phyloP scores from a whole-genome alignment of 129 eudicot genomes.

The Cynara cardunculus region DNA sequence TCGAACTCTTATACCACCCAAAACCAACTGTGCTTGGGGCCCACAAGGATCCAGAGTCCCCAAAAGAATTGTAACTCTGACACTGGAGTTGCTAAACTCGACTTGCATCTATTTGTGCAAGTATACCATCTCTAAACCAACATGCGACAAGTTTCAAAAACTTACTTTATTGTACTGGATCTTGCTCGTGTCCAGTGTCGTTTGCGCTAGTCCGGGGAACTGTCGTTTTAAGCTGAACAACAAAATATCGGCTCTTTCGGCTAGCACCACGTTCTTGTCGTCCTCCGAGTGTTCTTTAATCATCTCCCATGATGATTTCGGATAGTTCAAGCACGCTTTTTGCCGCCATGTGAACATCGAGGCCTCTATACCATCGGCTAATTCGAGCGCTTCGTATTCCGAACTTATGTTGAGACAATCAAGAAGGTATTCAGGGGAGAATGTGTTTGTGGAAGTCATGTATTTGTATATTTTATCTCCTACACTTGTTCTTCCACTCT shows the following conservation, averaged over 20 bases:
- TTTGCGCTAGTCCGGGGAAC: constrained; percentile 87
- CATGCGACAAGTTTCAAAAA: not conserved
- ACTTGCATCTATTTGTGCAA: too few relatives aligned
- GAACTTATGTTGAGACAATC: constrained; percentile 60
- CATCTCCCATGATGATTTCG: constrained; percentile 75
- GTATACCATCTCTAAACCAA: not conserved
- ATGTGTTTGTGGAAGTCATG: constrained; percentile 51
- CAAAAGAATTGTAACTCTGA: too few relatives aligned
- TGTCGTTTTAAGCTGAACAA: constrained; percentile 70
- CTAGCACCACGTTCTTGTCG: constrained; percentile 73
- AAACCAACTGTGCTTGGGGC: too few relatives aligned
- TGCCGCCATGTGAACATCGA: constrained; percentile 81
- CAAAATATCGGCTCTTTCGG: constrained; percentile 70
- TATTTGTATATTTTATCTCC: constrained; percentile 72
- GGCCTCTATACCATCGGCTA: constrained; percentile 89
- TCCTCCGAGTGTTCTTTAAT: constrained; percentile 58
- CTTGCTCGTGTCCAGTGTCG: constrained; percentile 87
- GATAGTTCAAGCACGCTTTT: constrained; percentile 52
- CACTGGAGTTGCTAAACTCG: too few relatives aligned
- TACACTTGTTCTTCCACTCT: constrained; percentile 83
- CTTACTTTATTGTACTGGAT: constrained; percentile 75
- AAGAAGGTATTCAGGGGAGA: constrained; percentile 67
- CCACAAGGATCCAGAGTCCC: too few relatives aligned
- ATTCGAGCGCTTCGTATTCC: constrained; percentile 89
- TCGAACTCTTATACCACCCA: too few relatives aligned